phyloP scores from a whole-genome alignment of 176 grass and related monocot genomes.

The Puccinellia tenuiflora region DNA sequence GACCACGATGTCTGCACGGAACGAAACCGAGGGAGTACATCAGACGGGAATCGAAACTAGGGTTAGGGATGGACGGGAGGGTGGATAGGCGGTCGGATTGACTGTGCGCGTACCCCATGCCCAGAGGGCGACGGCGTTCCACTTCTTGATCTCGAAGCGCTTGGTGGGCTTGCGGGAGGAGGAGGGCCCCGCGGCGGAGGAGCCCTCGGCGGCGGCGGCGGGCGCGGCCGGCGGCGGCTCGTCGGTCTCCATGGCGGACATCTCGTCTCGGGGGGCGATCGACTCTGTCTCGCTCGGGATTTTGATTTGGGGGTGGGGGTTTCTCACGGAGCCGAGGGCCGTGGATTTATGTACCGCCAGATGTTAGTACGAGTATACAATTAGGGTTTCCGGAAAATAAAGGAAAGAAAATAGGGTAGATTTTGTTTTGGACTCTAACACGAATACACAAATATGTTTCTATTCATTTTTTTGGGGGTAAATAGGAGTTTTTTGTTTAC shows the following conservation, averaged over 20 bases:
- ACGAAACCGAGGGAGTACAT: neutral
- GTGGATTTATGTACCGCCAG: neutral
- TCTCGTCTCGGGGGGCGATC: neutral
- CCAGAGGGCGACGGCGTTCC: slow-evolving; percentile 99
- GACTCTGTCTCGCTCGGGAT: neutral
- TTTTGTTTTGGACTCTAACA: neutral
- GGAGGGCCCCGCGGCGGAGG: slow-evolving; percentile 34
- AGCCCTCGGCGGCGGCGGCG: slow-evolving; percentile 48
- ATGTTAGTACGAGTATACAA: neutral
- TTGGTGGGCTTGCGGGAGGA: slow-evolving; percentile 71
- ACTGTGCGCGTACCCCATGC: slow-evolving; percentile 61
- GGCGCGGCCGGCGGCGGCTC: slow-evolving; percentile 38
- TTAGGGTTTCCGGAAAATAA: neutral
- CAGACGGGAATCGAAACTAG: neutral
- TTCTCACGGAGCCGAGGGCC: neutral
- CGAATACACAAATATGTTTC: neutral
- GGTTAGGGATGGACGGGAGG: neutral
- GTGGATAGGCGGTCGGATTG: too few relatives aligned
- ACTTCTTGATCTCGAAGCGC: slow-evolving; percentile 99
- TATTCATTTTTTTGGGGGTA: too few relatives aligned
- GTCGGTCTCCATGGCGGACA: slow-evolving; percentile 91
- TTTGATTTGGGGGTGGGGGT: neutral
- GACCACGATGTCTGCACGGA: slow-evolving; percentile 88
- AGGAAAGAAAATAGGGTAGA: neutral
- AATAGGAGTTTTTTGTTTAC: too few relatives aligned